These are phyloP conservation scores for Pisolithus thermaeus DNA, from an alignment of 1,284 basidiomycete species.

Conservation along the genomic window DNA sequence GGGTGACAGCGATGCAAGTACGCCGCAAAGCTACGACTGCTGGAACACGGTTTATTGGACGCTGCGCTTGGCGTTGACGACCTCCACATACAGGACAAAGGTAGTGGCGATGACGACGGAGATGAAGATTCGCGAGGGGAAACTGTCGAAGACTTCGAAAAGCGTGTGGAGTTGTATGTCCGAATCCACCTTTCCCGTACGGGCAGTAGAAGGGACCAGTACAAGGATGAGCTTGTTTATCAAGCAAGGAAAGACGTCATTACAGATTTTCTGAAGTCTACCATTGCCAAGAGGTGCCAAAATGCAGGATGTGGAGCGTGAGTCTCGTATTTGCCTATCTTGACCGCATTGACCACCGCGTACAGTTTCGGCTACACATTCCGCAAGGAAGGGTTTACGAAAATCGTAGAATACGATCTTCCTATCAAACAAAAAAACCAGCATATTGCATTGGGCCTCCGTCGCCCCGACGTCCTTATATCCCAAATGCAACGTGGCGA, in stretches of 20 bases:
- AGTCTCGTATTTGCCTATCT: conserved; percentile 31
- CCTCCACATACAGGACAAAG: conserved; percentile 36
- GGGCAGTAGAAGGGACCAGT: conserved; percentile 68
- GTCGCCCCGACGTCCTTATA: conserved; percentile 69
- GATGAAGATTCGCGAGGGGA: conserved; percentile 39
- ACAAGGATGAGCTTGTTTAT: conserved; percentile 87
- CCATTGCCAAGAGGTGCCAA: conserved; percentile 68
- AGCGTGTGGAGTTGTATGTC: conserved; percentile 72
- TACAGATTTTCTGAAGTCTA: conserved; percentile 74
- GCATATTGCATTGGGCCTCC: conserved; percentile 51
- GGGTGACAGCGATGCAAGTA: conserved; percentile 68
- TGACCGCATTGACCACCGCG: conserved; percentile 4
- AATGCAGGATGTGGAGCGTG: conserved; percentile 77
- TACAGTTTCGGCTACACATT: conserved; percentile 78
- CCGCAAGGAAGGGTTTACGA: conserved; percentile 91
- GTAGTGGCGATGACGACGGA: conserved; percentile 33
- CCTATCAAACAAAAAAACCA: conserved; percentile 72
- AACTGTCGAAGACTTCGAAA: conserved; percentile 61
- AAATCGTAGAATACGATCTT: conserved; percentile 92
- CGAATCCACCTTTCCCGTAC: conserved; percentile 55
- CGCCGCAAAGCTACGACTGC: conserved; percentile 80
- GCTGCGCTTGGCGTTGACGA: conserved; percentile 77
- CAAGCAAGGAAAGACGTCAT: conserved; percentile 84
- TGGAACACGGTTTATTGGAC: conserved; percentile 86
- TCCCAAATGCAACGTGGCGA: conserved; percentile 34